Percentiles rank a stretch among this genome's conserved stretches.
phyloP scores from a whole-genome alignment of 2,329 filamentous ascomycete genomes.

The Pezizomycotina sp. region DNA sequence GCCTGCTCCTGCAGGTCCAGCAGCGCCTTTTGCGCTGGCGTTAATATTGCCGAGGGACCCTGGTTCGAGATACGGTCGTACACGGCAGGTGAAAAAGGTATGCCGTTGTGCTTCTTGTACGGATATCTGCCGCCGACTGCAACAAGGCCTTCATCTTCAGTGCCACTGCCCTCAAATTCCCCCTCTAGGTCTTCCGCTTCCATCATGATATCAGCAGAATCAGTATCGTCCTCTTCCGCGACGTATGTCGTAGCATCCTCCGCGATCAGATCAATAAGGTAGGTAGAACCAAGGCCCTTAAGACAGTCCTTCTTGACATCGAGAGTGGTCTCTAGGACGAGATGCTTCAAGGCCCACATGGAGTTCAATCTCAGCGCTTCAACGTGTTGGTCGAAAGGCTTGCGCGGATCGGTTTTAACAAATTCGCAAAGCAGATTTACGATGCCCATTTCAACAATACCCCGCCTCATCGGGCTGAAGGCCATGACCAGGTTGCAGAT shows the following conservation, averaged over 20 bases:
- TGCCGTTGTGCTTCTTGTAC: conserved; percentile 10
- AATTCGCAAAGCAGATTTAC: conserved; percentile 66
- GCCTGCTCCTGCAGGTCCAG: conserved; percentile 72
- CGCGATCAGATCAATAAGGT: conserved; percentile 64
- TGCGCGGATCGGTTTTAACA: conserved; percentile 39
- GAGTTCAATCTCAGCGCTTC: conserved; percentile 60
- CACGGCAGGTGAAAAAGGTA: conserved; percentile 8
- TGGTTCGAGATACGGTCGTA: conserved; percentile 10
- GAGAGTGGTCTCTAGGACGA: conserved; percentile 55
- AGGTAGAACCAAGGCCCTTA: conserved; percentile 58
- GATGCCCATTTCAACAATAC: conserved; percentile 56
- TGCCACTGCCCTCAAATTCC: too few species aligned
- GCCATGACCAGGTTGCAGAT: conserved; percentile 75
- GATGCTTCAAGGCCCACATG: conserved; percentile 84
- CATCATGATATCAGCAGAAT: conserved; percentile 5
- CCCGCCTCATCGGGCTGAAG: conserved; percentile 76
- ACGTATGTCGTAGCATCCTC: conserved; percentile 44
- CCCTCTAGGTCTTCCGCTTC: too few species aligned
- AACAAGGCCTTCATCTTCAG: too few species aligned
- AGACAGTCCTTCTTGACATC: conserved; percentile 62
- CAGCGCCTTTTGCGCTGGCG: conserved; percentile 21
- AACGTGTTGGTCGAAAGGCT: conserved; percentile 12
- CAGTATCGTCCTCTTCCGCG: conserved; percentile 30
- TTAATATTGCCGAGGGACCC: conserved; percentile 8
- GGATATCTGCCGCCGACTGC: conserved; percentile 8